Conservation (phyloP, 2,329 filamentous ascomycete species). For the Neobulgaria alba region DNA sequence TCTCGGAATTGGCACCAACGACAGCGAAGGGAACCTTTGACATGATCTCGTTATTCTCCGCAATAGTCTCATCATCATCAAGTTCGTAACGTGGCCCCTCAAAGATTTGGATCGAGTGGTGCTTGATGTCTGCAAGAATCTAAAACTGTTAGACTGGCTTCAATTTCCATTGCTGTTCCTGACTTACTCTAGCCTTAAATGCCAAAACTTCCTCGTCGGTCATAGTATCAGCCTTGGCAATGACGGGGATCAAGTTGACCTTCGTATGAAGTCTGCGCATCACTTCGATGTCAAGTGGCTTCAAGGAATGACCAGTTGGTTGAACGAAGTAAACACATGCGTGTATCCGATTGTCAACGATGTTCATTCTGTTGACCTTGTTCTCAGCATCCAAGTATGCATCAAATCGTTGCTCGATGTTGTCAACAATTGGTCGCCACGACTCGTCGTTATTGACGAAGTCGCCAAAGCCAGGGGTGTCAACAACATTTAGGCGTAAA, state of each 20-base stretch:
- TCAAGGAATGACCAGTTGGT: constrained; percentile 94
- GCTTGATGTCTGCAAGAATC: constrained; percentile 94
- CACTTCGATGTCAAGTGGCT: constrained; percentile 97
- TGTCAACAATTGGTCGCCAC: constrained; percentile 97
- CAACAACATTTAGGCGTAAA: constrained; percentile 90
- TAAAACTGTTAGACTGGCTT: constrained; percentile 37
- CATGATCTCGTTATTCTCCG: constrained; percentile 99
- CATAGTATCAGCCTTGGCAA: constrained; percentile 95
- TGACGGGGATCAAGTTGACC: constrained; percentile 99
- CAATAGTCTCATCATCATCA: constrained; percentile 98
- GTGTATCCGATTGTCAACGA: constrained; percentile 97
- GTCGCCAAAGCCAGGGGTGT: constrained; percentile 96
- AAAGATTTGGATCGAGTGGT: constrained; percentile 98
- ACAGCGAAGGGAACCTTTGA: constrained; percentile 98
- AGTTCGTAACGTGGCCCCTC: constrained; percentile 97
- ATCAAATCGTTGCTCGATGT: constrained; percentile 98
- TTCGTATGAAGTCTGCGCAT: constrained; percentile 99
- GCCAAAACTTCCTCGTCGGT: constrained; percentile 91
- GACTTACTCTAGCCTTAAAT: constrained; percentile 90
- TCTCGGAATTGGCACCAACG: constrained; percentile 92
- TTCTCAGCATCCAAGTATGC: constrained; percentile 98
- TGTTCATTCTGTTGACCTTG: constrained; percentile 99
- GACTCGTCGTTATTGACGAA: constrained; percentile 99
- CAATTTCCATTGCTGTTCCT: too few relatives aligned
- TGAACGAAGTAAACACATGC: constrained; percentile 99